Conservation (phyloP, 169 alveolate genomes). For the Cryptosporidium bovis region DNA sequence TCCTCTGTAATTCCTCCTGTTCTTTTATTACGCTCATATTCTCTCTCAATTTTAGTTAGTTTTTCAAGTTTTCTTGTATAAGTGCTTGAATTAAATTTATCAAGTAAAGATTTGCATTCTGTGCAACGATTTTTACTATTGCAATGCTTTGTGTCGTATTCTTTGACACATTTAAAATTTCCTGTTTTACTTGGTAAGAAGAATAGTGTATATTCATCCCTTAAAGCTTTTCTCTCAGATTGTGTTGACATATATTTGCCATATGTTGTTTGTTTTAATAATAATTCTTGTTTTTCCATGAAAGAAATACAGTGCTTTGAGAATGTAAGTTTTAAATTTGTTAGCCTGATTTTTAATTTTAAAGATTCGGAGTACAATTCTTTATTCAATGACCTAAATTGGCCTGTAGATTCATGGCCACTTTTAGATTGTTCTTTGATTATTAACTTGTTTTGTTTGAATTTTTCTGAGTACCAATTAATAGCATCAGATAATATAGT, state of each 20-base stretch:
- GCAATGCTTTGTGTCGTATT: neutral
- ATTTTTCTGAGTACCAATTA: neutral
- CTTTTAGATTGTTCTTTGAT: neutral
- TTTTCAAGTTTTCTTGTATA: neutral
- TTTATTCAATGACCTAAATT: neutral
- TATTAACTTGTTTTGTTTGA: neutral
- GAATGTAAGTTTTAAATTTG: neutral
- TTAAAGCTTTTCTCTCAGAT: neutral
- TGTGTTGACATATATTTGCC: slow-evolving; percentile 7
- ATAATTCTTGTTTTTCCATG: neutral
- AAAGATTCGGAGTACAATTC: neutral
- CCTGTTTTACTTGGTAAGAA: slow-evolving; percentile 1
- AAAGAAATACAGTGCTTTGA: slow-evolving; percentile 33
- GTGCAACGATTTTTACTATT: slow-evolving; percentile 9
- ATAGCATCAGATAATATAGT: neutral
- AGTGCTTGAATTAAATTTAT: neutral
- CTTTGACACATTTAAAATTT: neutral
- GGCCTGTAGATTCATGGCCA: neutral
- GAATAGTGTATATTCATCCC: neutral
- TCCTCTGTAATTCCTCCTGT: neutral
- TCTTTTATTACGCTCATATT: neutral
- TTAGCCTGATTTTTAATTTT: slow-evolving; percentile 12
- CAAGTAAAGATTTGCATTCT: neutral
- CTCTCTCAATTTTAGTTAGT: neutral
- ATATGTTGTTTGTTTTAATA: slow-evolving; percentile 1